Evolutionary conservation across 305 asterid genomes (phyloP).

Genomic region (Plantago rigida): DNA sequence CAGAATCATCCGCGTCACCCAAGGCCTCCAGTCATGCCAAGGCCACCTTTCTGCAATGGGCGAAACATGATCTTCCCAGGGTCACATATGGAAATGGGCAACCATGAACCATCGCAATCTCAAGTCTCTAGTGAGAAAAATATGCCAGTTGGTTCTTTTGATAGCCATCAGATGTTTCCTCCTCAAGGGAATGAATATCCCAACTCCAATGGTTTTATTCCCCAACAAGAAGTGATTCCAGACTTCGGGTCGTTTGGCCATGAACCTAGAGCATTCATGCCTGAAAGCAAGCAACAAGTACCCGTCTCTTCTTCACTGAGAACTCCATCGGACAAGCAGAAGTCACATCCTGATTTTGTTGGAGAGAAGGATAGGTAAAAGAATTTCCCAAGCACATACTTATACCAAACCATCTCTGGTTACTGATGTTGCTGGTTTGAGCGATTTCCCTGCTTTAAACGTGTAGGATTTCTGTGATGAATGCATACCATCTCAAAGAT

Average conservation of each 20-base stretch:
- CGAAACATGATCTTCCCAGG: constrained; percentile 27
- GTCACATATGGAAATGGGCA: constrained; percentile 36
- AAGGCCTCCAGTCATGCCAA: constrained; percentile 35
- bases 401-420: constrained; percentile 19
- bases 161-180: constrained; percentile 26
- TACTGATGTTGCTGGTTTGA: constrained; percentile 32
- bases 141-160: constrained; percentile 18
- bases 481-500: constrained; percentile 69
- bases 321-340: constrained; percentile 32
- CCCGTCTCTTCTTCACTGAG: constrained; percentile 30
- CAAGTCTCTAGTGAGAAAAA: constrained; percentile 15
- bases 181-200: constrained; percentile 36
- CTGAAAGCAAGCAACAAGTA: constrained; percentile 36
- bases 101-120: constrained; percentile 34
- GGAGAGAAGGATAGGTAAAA: constrained; percentile 57
- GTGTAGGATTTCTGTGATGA: constrained; percentile 53
- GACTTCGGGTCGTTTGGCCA: constrained; percentile 34
- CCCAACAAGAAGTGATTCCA: constrained; percentile 35
- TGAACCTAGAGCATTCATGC: constrained; percentile 21
- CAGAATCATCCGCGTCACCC: constrained; percentile 43
- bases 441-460: constrained; percentile 30
- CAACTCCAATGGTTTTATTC: constrained; percentile 25
- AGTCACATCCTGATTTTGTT: constrained; percentile 30
- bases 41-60: constrained; percentile 36
- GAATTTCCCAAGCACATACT: constrained; percentile 21